Percentiles rank a stretch among this genome's conserved stretches.
phyloP scores from a whole-genome alignment of 345 rosid species.

The Melastoma malabathricum region DNA sequence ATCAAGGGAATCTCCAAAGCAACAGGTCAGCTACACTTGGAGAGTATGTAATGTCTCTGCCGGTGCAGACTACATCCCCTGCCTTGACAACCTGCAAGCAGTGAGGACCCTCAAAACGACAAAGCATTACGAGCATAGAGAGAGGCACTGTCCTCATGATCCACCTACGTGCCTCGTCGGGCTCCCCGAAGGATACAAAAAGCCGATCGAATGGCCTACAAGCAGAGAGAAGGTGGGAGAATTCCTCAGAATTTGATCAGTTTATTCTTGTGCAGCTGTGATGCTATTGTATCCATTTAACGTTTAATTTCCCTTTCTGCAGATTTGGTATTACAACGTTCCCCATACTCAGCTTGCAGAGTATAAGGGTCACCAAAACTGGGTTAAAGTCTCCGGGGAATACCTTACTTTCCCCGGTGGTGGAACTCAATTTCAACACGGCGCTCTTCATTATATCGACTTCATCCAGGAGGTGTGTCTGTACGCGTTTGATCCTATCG shows the following conservation, averaged over 20 bases:
- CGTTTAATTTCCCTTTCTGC: slow-evolving; percentile 10
- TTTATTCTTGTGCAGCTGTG: neutral
- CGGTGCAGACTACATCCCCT: slow-evolving; percentile 87
- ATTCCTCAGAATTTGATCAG: neutral
- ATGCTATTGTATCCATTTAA: too few relatives aligned
- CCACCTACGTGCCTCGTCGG: slow-evolving; percentile 88
- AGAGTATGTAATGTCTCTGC: slow-evolving; percentile 78
- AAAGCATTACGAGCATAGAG: slow-evolving; percentile 93
- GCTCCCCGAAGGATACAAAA: slow-evolving; percentile 76
- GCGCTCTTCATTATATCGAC: slow-evolving; percentile 90
- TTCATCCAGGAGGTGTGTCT: slow-evolving; percentile 60
- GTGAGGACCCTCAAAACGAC: slow-evolving; percentile 56
- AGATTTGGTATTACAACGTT: slow-evolving; percentile 92
- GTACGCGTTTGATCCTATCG: too few relatives aligned
- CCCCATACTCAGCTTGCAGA: slow-evolving; percentile 87
- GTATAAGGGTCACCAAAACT: slow-evolving; percentile 93
- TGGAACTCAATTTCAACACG: slow-evolving; percentile 91
- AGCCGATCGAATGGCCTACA: slow-evolving; percentile 75
- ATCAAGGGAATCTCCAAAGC: slow-evolving; percentile 35
- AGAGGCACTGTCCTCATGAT: slow-evolving; percentile 86
- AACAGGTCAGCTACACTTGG: slow-evolving; percentile 44
- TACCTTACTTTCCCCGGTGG: slow-evolving; percentile 97
- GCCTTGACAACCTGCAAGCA: slow-evolving; percentile 87
- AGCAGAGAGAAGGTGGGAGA: slow-evolving; percentile 82
- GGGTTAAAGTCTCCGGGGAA: slow-evolving; percentile 92